These are phyloP conservation scores for Boletus rufocinnamomeus DNA, from an alignment of 768 basidiomycete species.

Conservation along the genomic window DNA sequence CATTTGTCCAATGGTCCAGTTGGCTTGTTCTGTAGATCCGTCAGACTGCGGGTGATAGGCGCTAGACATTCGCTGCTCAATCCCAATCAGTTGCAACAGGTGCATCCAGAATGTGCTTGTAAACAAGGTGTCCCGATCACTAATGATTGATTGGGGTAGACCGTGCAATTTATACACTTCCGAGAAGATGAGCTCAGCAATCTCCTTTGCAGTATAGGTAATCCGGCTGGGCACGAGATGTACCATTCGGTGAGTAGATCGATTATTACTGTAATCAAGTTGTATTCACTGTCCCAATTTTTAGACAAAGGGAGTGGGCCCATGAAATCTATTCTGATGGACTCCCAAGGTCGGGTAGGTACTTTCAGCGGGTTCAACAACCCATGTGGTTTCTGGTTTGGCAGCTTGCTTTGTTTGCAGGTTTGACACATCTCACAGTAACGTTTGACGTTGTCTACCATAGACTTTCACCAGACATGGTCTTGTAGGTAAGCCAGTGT, in stretches of 20 bases:
- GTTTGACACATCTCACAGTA: too few relatives aligned
- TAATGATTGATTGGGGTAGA: neutral
- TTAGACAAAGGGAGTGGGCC: neutral
- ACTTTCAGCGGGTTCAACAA: too few relatives aligned
- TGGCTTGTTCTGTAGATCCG: constrained; percentile 31
- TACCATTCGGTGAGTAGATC: neutral
- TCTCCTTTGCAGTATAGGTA: too few relatives aligned
- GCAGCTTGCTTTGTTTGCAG: too few relatives aligned
- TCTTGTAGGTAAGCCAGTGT: too few relatives aligned
- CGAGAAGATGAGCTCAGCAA: neutral
- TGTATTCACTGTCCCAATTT: too few relatives aligned
- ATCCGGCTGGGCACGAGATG: neutral
- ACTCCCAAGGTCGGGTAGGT: too few relatives aligned
- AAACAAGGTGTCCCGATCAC: neutral
- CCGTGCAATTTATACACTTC: neutral
- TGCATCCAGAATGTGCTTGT: neutral
- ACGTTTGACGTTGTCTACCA: too few relatives aligned
- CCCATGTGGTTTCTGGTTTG: too few relatives aligned
- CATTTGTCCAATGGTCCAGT: constrained; percentile 19
- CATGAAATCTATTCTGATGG: neutral
- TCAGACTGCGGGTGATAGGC: constrained; percentile 37
- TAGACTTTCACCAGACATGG: too few relatives aligned
- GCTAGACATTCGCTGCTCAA: constrained; percentile 23
- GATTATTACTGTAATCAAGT: neutral
- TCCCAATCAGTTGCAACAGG: neutral